These are phyloP conservation scores for Diversispora epigaea DNA, from an alignment of 192 early-diverging fungal genomes.

Conservation along the genomic window DNA sequence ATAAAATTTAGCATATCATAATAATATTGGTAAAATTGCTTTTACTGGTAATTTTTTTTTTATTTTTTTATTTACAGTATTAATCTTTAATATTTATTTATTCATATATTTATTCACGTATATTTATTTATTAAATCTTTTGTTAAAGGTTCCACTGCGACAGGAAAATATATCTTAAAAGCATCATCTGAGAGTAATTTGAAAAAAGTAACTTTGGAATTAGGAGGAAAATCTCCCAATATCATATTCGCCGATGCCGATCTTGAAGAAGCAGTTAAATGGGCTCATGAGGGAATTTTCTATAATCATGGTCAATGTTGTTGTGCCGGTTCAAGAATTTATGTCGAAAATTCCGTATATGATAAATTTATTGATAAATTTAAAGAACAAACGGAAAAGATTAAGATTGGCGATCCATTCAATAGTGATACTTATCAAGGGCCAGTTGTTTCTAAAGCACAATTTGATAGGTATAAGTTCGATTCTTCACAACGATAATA, in stretches of 20 bases:
- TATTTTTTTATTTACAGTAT: not conserved
- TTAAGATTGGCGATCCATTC: conserved; percentile 70
- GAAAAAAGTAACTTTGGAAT: conserved; percentile 80
- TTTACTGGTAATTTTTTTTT: conserved; percentile 63
- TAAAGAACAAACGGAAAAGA: conserved; percentile 44
- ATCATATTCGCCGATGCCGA: conserved; percentile 78
- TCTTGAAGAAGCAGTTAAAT: conserved; percentile 68
- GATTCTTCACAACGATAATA: not conserved
- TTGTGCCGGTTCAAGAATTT: conserved; percentile 74
- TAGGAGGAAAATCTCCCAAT: conserved; percentile 87
- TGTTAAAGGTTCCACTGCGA: conserved; percentile 55
- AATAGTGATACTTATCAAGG: conserved; percentile 64
- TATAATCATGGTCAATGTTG: conserved; percentile 88
- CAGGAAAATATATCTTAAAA: conserved; percentile 63
- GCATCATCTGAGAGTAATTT: conserved; percentile 60
- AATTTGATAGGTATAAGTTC: conserved; percentile 53
- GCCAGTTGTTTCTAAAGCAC: conserved; percentile 64
- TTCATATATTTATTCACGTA: not conserved
- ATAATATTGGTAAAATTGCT: conserved; percentile 64
- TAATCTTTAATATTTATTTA: not conserved
- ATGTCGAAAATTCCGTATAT: conserved; percentile 72
- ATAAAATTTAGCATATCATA: conserved; percentile 43
- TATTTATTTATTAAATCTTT: not conserved
- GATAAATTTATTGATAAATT: conserved; percentile 68
- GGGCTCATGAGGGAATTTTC: conserved; percentile 64